Evolutionary conservation across 1,284 basidiomycete species (phyloP), one percentile per base, ranked within the genome.

Genomic region (Trametes pubescens): DNA sequence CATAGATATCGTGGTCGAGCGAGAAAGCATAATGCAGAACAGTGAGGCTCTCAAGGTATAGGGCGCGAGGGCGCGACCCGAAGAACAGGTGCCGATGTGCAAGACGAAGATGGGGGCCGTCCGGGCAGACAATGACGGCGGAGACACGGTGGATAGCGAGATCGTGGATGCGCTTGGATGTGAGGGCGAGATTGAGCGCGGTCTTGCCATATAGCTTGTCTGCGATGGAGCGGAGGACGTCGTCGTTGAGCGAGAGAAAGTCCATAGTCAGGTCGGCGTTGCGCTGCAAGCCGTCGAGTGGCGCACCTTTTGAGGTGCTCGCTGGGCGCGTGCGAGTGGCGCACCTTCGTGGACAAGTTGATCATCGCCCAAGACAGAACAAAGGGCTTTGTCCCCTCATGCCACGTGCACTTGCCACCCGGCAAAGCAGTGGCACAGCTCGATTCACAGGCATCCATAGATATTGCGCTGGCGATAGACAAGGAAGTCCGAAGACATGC

Each of bases 141-240:
- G 54, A 43, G 10, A 56, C 54, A 13, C 54, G 54, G n/a, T 56
- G 29, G 26, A 59, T 48, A 5, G 51, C 58, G 8, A 53, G 32
- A 11, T 44, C 51, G 43, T 59, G 51, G 0, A 37, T 7, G 21
- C 43, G 43, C 16, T 22, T 43, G 21, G 32, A 46, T 0, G 51
- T 38, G 35, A 59, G 51, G 4, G 58, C 46, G 43, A 53, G 29
- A 8, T 35, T 59, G 29, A 59, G 51, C 16, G 58, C 58, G n/a
- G 53, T 16, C n/a, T 18, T n/a, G 13, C 58, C 51, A 22, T 35
- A 16, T 10, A 59, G 34, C 5, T 37, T 26, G 21, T 22, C 22
- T 29, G 44, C 21, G 13, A 59, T 53, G 9, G 6, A 22, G 11
- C 21, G 51, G 16, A 59, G 40, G 14, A 46, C 51, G n/a, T 59